A percentile compares a stretch with the other conserved stretches of the same genome.
phyloP scores from a whole-genome alignment of 2,329 filamentous ascomycete genomes.

The Trichoderma sp. region DNA sequence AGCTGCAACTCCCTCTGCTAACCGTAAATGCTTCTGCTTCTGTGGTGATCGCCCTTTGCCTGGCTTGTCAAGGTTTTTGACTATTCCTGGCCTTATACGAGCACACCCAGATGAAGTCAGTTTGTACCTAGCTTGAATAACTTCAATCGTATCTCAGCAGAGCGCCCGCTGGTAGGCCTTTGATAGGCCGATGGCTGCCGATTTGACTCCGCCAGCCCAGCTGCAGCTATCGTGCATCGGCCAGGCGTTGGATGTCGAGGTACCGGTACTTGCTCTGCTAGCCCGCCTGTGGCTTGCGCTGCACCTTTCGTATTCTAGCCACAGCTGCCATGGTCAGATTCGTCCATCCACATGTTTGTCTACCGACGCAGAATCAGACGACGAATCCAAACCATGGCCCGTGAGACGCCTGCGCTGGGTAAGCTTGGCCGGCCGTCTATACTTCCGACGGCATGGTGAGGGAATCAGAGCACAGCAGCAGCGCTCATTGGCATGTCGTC shows the following conservation, averaged over 20 bases:
- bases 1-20: not conserved
- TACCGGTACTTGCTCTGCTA: slow-evolving; percentile 8
- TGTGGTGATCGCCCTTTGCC: slow-evolving; percentile 1
- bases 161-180: not conserved
- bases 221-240: not conserved
- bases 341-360: not conserved
- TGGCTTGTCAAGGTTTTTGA: not conserved
- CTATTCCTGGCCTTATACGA: slow-evolving; percentile 14
- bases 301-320: slow-evolving; percentile 15
- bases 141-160: not conserved
- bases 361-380: not conserved
- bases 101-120: not conserved
- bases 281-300: slow-evolving; percentile 10
- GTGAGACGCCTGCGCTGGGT: not conserved
- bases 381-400: not conserved
- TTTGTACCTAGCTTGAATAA: not conserved
- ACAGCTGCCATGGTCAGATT: slow-evolving; percentile 8
- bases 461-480: not conserved
- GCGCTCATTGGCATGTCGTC: slow-evolving; percentile 1
- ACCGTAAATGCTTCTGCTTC: not conserved
- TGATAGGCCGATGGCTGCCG: slow-evolving; percentile 17
- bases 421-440: slow-evolving; percentile 6
- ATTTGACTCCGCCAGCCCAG: not conserved
- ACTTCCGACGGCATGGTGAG: not conserved
- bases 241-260: not conserved